These are phyloP conservation scores for Cystofilobasidium capitatum DNA, from an alignment of 768 basidiomycete species.

Conservation along the genomic window DNA sequence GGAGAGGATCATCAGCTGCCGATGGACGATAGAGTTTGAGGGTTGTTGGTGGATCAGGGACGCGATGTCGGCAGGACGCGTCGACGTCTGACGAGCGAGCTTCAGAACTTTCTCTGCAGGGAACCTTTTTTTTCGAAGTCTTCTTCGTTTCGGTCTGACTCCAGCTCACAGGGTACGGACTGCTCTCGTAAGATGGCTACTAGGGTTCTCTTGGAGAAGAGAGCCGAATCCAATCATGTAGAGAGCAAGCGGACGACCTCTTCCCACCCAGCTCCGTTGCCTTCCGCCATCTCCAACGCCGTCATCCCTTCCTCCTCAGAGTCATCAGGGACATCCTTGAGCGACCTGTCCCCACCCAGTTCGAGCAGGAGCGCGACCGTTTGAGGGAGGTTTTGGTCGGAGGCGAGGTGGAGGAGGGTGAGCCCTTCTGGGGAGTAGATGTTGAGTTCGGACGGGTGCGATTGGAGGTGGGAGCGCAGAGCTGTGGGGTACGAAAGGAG, in stretches of 20 bases:
- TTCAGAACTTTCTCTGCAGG: too few species aligned
- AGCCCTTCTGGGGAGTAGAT: neutral
- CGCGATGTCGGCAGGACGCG: too few species aligned
- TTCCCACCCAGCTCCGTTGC: constrained; percentile 1
- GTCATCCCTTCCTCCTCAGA: constrained; percentile 6
- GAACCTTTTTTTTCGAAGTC: too few species aligned
- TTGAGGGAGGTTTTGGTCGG: neutral
- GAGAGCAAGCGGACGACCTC: neutral
- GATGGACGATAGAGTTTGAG: too few species aligned
- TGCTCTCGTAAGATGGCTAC: too few species aligned
- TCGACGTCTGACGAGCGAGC: too few species aligned
- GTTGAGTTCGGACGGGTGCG: neutral
- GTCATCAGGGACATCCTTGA: neutral
- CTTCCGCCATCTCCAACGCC: constrained; percentile 4
- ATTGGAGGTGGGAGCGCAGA: neutral
- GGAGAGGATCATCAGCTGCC: too few species aligned
- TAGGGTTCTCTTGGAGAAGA: too few species aligned
- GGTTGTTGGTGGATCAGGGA: too few species aligned
- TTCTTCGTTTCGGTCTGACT: too few species aligned
- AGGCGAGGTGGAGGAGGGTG: constrained; percentile 2
- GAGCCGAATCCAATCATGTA: too few species aligned
- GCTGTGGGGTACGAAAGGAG: neutral
- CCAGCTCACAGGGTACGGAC: too few species aligned
- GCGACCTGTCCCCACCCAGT: neutral
- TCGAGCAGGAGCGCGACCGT: neutral